These are phyloP conservation scores for Bathelium albidoporum DNA, from an alignment of 495 filamentous ascomycete genomes.

Conservation along the genomic window DNA sequence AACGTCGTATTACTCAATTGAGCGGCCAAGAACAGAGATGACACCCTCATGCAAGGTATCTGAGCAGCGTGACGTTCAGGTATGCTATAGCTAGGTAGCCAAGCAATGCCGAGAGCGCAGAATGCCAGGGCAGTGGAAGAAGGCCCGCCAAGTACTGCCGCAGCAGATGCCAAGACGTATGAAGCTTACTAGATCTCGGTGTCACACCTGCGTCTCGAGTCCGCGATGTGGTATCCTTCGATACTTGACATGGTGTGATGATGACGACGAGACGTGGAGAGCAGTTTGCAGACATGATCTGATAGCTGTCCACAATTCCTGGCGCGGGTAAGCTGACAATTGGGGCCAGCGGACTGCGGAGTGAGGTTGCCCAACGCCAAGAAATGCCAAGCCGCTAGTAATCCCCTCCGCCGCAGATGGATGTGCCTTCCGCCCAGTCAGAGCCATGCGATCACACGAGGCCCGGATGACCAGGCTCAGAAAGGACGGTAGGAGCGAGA, in stretches of 20 bases:
- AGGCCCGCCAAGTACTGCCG: neutral
- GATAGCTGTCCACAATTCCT: too few relatives aligned
- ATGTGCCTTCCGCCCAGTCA: neutral
- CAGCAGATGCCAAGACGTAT: neutral
- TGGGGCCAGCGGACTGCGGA: neutral
- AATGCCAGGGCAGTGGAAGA: neutral
- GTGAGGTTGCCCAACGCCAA: neutral
- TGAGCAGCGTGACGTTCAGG: too few relatives aligned
- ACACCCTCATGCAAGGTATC: too few relatives aligned
- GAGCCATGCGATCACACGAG: neutral
- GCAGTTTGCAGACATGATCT: too few relatives aligned
- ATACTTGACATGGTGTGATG: too few relatives aligned
- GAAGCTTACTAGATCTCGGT: neutral
- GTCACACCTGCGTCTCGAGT: neutral
- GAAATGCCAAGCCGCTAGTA: constrained; percentile 2
- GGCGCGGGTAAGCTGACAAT: neutral
- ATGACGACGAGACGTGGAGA: too few relatives aligned
- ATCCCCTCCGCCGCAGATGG: neutral
- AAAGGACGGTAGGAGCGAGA: neutral
- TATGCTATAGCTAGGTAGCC: neutral
- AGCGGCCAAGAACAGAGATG: too few relatives aligned
- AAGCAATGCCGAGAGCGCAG: neutral
- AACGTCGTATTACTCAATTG: too few relatives aligned
- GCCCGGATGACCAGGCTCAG: neutral
- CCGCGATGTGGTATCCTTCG: neutral